Base-by-base conservation (phyloP, 2,329 filamentous ascomycete genomes). In the Trichoderma aggressivum region DNA sequence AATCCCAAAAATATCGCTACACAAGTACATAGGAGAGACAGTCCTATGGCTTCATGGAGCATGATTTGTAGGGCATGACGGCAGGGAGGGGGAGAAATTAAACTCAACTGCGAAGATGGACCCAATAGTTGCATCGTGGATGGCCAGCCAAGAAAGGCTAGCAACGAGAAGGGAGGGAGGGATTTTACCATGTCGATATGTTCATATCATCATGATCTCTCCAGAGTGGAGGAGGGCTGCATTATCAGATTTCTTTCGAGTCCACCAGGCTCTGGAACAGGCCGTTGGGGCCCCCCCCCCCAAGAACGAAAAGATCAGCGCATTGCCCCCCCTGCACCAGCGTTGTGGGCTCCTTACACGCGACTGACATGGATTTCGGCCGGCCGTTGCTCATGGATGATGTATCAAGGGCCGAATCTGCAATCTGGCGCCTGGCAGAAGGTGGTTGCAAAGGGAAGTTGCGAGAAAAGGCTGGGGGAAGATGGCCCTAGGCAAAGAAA, bases 401-500 rank as follows among this genome's bases (percentile, higher is more conserved):
- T 56, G 63, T 56, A 36, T 39, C 47, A 65, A 64, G 47, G 63
- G 50, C 65, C 56, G 65, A 69, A 47, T 60, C 32, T 60, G 28
- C 28, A 50, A 61, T 21, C 39, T 47, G 28, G 21, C 6, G 56
- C 34, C 18, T 39, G n/a, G 39, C 18, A 50, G 12, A 26, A 30
- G 36, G 56, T 69, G 56, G 56, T 50, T 69, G 65, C 39, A 69
- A 26, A n/a, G 39, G n/a, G 43, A 60, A 50, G 55, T 18, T 26
- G 26, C 11, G 16, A 34, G 24, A n/a, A 8, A 18, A 21, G 12
- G 18, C 18, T 50, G 12, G 6, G 21, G 26, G 26, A 18, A 26
- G 11, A 14, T 30, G 26, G 30, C 26, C 26, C 65, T 68, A 18
- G 28, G 39, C 39, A 10, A 61, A 28, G 56, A 26, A 36, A 61